Conservation (phyloP, 2,329 filamentous ascomycete species). For the Ambrosiella cleistominuta region DNA sequence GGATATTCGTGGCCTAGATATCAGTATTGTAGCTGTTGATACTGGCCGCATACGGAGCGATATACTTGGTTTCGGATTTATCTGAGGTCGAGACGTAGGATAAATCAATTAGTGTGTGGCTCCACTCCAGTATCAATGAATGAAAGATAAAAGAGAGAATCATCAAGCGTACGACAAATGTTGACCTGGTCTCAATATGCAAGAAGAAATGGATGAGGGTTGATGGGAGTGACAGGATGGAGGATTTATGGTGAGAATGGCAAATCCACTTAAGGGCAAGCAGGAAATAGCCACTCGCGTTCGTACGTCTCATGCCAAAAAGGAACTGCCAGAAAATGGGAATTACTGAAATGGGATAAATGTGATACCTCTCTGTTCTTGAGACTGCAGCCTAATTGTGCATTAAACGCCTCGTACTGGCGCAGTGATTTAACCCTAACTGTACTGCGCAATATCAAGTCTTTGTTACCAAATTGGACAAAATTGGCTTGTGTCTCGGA, state of each 20-base stretch:
- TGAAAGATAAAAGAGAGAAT: background rate
- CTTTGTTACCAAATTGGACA: background rate
- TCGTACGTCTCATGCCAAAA: background rate
- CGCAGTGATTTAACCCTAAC: background rate
- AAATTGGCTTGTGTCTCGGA: no score
- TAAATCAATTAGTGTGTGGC: background rate
- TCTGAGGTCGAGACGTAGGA: background rate
- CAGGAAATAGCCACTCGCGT: background rate
- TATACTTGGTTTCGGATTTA: no score
- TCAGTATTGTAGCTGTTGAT: no score
- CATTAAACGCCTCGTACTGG: background rate
- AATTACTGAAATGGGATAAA: background rate
- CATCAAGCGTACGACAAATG: background rate
- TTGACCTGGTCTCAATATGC: background rate
- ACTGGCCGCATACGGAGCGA: no score
- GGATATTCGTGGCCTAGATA: background rate
- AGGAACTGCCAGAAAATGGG: background rate
- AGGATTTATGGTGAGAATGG: background rate
- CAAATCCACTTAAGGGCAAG: background rate
- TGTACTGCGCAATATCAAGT: background rate
- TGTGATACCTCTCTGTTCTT: background rate
- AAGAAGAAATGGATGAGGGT: background rate
- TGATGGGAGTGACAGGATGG: background rate
- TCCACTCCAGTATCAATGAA: background rate
- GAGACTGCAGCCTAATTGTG: background rate